These are phyloP conservation scores for Phlyctochytrium planicorne DNA, from an alignment of 192 early-diverging fungal genomes.

Conservation along the genomic window DNA sequence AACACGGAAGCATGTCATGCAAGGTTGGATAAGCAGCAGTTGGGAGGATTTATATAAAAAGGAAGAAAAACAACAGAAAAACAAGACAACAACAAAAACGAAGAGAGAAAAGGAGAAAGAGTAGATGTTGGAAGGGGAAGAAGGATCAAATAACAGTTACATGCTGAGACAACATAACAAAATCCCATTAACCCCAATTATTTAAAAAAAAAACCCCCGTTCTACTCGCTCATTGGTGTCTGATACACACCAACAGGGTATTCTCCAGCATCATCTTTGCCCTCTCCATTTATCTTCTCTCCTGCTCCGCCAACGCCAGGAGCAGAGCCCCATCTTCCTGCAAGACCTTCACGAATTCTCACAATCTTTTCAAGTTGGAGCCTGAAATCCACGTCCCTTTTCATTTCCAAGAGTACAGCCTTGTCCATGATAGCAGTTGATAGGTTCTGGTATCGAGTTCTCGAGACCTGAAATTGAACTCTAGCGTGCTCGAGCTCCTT, in stretches of 20 bases:
- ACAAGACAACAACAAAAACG: too few relatives aligned
- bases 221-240: conserved; percentile 4
- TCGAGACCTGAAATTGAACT: conserved; percentile 39
- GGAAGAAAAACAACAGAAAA: too few relatives aligned
- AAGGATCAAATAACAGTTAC: too few relatives aligned
- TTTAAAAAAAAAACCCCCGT: too few relatives aligned
- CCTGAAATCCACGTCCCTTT: conserved; percentile 47
- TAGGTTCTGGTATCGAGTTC: conserved; percentile 42
- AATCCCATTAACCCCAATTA: too few relatives aligned
- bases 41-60: too few relatives aligned
- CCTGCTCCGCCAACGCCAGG: not conserved
- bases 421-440: conserved; percentile 55
- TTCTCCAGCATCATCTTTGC: not conserved
- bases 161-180: too few relatives aligned
- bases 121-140: too few relatives aligned
- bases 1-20: too few relatives aligned
- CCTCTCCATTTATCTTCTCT: too few relatives aligned
- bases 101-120: too few relatives aligned
- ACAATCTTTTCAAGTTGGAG: conserved; percentile 34
- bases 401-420: conserved; percentile 52
- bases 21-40: too few relatives aligned
- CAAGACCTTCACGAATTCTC: not conserved
- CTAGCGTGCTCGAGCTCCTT: conserved; percentile 46
- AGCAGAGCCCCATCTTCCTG: not conserved
- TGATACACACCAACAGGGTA: not conserved